Base-by-base conservation (phyloP, 805 yeast species). In the Kurtzmaniella fragi region DNA sequence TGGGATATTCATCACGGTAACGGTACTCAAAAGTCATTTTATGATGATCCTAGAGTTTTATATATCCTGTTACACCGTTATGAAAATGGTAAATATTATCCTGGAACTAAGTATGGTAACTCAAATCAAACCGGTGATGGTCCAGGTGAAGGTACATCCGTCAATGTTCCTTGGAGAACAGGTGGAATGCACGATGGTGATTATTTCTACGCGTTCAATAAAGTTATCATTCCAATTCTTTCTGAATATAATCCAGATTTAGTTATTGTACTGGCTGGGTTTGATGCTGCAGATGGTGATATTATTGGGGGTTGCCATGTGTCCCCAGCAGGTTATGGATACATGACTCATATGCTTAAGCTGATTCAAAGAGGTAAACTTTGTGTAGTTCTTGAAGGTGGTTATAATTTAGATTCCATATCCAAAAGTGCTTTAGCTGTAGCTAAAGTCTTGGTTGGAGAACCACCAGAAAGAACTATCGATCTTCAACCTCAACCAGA, bases 1-100 rank as follows among this genome's bases (percentile, higher is more conserved):
- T 93, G 99, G 99, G 99, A 93, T 61, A 89, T 93, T 35, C 99
- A 93, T 62, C 99, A 93, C 60, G 99, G 99, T 17, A 93, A 93
- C 60, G 99, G 99, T 30, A 93, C 99, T 1, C 99, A 93, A 61
- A 83, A 84, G 57, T 88, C 95, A 2, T 93, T 93, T 50, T 78
- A 78, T 48, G 77, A 86, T 46, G 96, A 93, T 56, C 95, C 95
- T 20, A 70, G 95, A 40, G 97, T 93, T 7, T 70, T 93, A 28
- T 93, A 93, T 61, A 79, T 93, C 33, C 90, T 98, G 0, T 63
- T 91, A 25, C 99, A 93, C 62, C 77, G 99, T 46, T 91, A 85
- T 57, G 98, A 93, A 53, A 78, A 83, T 46, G 98, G 95, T 0
- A 79, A 78, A 49, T 93, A 87, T 56, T 93, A 93, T 56, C 99